Evolutionary conservation across 2,329 filamentous ascomycete species (phyloP).

Genomic region (Colletotrichum ledebouriae): DNA sequence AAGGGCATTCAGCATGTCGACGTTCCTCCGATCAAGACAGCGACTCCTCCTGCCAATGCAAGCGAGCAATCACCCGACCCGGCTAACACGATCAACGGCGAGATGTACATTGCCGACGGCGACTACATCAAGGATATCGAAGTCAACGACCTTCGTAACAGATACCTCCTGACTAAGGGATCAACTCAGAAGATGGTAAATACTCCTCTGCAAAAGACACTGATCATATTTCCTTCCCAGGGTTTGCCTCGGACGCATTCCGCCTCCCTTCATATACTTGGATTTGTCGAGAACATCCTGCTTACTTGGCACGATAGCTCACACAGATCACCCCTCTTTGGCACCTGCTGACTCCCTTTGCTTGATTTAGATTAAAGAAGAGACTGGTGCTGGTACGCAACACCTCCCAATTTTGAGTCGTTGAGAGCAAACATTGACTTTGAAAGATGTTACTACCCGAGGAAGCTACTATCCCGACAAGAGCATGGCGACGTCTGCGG

Average conservation of each 20-base stretch:
- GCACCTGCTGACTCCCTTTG: slow-evolving; percentile 93
- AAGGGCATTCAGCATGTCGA: slow-evolving; percentile 93
- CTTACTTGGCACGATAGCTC: slow-evolving; percentile 80
- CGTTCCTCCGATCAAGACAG: slow-evolving; percentile 82
- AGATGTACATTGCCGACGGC: slow-evolving; percentile 95
- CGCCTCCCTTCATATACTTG: slow-evolving; percentile 48
- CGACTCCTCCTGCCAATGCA: slow-evolving; percentile 61
- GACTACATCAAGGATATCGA: slow-evolving; percentile 99
- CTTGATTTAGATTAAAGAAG: slow-evolving; percentile 99
- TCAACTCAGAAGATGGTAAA: slow-evolving; percentile 99
- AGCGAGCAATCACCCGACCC: slow-evolving; percentile 52
- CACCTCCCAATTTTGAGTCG: slow-evolving; percentile 63
- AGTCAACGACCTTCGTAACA: slow-evolving; percentile 97
- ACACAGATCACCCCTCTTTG: slow-evolving; percentile 75
- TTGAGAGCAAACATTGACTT: slow-evolving; percentile 69
- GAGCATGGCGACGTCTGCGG: slow-evolving; percentile 93
- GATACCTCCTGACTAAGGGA: slow-evolving; percentile 96
- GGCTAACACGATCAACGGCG: slow-evolving; percentile 78
- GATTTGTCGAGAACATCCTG: slow-evolving; percentile 71
- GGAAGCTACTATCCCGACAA: slow-evolving; percentile 98
- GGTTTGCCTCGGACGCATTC: slow-evolving; percentile 31
- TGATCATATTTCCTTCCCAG: slow-evolving; percentile 49
- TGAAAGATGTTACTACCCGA: slow-evolving; percentile 95
- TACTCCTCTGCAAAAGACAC: slow-evolving; percentile 65
- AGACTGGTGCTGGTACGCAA: slow-evolving; percentile 99